Percentiles rank a stretch among this genome's conserved stretches.
These are phyloP conservation scores for Scheffersomyces quercinus DNA, from an alignment of 1,139 yeast species.

Conservation along the genomic window DNA sequence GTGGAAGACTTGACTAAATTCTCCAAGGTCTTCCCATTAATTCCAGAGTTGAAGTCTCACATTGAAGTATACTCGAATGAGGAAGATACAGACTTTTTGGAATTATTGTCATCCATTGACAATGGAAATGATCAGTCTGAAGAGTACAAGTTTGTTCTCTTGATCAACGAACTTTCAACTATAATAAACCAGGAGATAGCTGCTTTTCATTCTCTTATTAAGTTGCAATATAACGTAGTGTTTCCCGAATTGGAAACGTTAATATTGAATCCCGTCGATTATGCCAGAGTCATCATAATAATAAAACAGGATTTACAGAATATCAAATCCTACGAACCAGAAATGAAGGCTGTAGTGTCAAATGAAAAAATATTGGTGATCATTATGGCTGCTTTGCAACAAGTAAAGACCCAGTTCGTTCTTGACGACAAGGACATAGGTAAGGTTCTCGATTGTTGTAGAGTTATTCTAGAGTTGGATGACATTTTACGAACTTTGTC, in stretches of 20 bases:
- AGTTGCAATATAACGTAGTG: conserved; percentile 54
- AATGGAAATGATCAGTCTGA: conserved; percentile 29
- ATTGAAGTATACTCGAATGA: conserved; percentile 24
- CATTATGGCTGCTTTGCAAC: conserved; percentile 67
- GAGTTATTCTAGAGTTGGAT: conserved; percentile 47
- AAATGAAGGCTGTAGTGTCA: conserved; percentile 44
- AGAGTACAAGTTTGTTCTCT: conserved; percentile 52
- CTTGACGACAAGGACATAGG: conserved; percentile 39
- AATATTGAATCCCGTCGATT: conserved; percentile 64
- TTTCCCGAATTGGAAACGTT: conserved; percentile 74
- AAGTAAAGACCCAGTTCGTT: conserved; percentile 21
- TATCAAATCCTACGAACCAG: conserved; percentile 32
- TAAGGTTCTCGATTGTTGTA: conserved; percentile 47
- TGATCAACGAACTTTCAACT: conserved; percentile 57
- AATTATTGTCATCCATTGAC: conserved; percentile 32
- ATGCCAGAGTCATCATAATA: conserved; percentile 52
- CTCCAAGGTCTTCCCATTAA: conserved; percentile 26
- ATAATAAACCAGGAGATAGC: conserved; percentile 59
- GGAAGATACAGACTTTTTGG: conserved; percentile 34
- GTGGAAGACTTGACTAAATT: conserved; percentile 18
- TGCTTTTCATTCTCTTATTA: conserved; percentile 51
- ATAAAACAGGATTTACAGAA: conserved; percentile 52
- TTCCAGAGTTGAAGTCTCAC: conserved; percentile 25
- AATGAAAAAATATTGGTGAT: conserved; percentile 72
- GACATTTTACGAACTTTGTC: conserved; percentile 47